Percentiles rank a stretch among this genome's conserved stretches.
Conservation (phyloP, 257 asterid genomes). For the Solanum sejunctum region DNA sequence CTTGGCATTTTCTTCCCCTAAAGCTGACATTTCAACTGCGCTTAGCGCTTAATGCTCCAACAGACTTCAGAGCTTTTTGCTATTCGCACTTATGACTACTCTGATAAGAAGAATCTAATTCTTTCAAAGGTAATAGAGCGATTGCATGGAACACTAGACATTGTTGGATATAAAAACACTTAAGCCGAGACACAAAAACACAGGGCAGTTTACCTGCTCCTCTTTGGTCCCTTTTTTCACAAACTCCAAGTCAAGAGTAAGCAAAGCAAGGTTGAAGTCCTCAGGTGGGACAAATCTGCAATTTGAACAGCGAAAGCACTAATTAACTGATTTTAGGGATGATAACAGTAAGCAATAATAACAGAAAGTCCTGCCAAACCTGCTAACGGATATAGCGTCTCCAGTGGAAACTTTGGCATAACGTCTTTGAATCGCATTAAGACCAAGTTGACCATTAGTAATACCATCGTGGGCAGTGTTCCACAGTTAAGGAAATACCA, state of each 20-base stretch:
- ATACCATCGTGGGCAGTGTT: conserved; percentile 50
- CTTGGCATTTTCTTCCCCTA: background rate
- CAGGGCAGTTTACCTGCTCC: conserved; percentile 45
- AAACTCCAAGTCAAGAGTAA: conserved; percentile 92
- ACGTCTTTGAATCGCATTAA: conserved; percentile 86
- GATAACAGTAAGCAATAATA: background rate
- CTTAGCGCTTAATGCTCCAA: background rate
- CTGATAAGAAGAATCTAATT: background rate
- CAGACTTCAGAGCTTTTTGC: background rate
- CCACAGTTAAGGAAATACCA: conserved; percentile 48
- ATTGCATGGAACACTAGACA: background rate
- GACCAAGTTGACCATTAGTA: conserved; percentile 56
- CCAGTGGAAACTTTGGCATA: conserved; percentile 80
- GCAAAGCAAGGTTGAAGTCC: conserved; percentile 62
- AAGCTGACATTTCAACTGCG: background rate
- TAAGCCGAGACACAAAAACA: background rate
- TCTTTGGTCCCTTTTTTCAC: conserved; percentile 84
- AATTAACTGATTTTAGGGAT: background rate
- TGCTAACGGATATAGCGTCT: conserved; percentile 57
- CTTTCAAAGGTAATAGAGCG: background rate
- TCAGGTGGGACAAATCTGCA: conserved; percentile 83
- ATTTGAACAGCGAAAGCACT: background rate
- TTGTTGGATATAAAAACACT: background rate
- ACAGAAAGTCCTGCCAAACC: conserved; percentile 21
- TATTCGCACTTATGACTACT: background rate